These are phyloP conservation scores for Tuber magnatum DNA, from an alignment of 495 filamentous ascomycete genomes.

Conservation along the genomic window DNA sequence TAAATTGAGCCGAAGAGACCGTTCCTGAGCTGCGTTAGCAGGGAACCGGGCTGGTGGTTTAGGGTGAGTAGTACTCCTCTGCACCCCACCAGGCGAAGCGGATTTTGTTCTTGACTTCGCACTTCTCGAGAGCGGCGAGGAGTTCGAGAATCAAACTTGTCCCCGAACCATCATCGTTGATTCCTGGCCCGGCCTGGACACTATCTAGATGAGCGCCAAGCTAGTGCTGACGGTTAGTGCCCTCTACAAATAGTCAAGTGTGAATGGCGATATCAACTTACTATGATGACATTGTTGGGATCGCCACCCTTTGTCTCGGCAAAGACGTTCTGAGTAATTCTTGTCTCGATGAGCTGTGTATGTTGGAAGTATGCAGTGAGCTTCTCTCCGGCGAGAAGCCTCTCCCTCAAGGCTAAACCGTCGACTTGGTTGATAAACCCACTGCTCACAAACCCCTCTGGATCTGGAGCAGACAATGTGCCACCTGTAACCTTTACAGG, in stretches of 20 bases:
- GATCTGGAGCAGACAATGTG: slow-evolving; percentile 42
- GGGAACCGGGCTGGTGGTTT: too few relatives aligned
- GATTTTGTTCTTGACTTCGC: slow-evolving; percentile 43
- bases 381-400: slow-evolving; percentile 38
- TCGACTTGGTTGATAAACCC: slow-evolving; percentile 44
- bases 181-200: slow-evolving; percentile 46
- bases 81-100: slow-evolving; percentile 49
- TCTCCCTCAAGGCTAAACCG: slow-evolving; percentile 37
- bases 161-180: slow-evolving; percentile 45
- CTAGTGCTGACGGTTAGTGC: background rate
- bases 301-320: slow-evolving; percentile 44
- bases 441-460: slow-evolving; percentile 37
- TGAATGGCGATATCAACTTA: background rate
- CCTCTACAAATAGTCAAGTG: background rate
- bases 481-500: slow-evolving; percentile 37
- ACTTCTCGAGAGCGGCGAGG: slow-evolving; percentile 38
- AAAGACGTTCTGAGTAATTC: slow-evolving; percentile 44
- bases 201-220: slow-evolving; percentile 47
- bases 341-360: slow-evolving; percentile 43
- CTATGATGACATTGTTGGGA: slow-evolving; percentile 43
- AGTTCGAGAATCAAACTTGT: slow-evolving; percentile 45
- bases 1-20: slow-evolving; percentile 44
- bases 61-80: slow-evolving; percentile 40
- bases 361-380: slow-evolving; percentile 43
- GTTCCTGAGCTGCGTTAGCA: slow-evolving; percentile 7